Percentiles rank a stretch among this genome's conserved stretches.
These are phyloP conservation scores for Phallus indusiatus DNA, from an alignment of 768 basidiomycete species.

Conservation along the genomic window DNA sequence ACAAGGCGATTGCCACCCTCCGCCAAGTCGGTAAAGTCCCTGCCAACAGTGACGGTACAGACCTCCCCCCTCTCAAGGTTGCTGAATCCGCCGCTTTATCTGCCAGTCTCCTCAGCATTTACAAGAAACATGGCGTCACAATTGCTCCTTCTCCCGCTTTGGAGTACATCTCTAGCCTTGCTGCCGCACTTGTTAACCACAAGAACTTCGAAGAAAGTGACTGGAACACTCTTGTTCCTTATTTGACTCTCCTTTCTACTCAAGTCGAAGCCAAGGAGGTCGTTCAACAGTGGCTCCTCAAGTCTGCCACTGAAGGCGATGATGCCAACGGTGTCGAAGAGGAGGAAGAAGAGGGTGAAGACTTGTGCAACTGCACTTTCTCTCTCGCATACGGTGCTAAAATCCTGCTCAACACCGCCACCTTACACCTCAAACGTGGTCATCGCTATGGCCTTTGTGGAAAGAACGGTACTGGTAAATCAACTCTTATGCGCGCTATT, in stretches of 20 bases:
- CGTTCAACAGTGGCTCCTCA: conserved; percentile 81
- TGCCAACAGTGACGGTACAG: conserved; percentile 71
- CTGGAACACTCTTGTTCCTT: conserved; percentile 78
- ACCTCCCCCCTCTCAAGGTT: conserved; percentile 78
- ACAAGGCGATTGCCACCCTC: conserved; percentile 88
- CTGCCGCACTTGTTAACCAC: conserved; percentile 76
- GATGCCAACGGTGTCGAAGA: conserved; percentile 62
- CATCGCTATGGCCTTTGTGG: conserved; percentile 98
- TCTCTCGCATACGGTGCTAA: conserved; percentile 98
- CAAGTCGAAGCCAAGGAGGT: conserved; percentile 58
- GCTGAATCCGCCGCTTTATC: conserved; percentile 61
- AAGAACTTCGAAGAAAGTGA: conserved; percentile 88
- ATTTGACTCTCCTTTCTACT: conserved; percentile 56
- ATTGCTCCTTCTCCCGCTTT: conserved; percentile 46
- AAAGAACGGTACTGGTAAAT: conserved; percentile 98
- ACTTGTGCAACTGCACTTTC: conserved; percentile 98
- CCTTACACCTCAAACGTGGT: conserved; percentile 94
- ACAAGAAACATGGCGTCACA: conserved; percentile 72
- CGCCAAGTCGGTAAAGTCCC: conserved; percentile 93
- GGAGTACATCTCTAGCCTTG: conserved; percentile 69
- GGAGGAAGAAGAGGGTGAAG: conserved; percentile 97
- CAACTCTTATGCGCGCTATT: conserved; percentile 87
- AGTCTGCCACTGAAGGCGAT: conserved; percentile 66
- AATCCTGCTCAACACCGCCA: conserved; percentile 94
- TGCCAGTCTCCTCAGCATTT: conserved; percentile 59